Conservation (phyloP, 495 filamentous ascomycete genomes). For the Aspergillus egyptiacus region DNA sequence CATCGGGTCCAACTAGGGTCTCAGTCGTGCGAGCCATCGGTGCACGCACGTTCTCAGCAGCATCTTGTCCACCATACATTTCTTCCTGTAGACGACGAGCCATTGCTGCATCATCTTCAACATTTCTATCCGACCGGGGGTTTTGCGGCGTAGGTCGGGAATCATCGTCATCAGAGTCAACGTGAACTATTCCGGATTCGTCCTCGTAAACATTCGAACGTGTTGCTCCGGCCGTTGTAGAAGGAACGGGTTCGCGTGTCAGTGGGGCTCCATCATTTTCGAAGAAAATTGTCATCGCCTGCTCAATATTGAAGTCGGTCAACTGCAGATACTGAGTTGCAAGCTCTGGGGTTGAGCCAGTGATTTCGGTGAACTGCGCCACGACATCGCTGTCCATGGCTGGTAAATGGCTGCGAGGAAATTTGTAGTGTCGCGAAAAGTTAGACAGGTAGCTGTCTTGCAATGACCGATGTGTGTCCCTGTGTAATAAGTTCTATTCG, state of each 20-base stretch:
- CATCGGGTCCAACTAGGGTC: constrained; percentile 72
- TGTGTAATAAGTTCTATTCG: neutral
- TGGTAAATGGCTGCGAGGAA: constrained; percentile 15
- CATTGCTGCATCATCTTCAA: constrained; percentile 91
- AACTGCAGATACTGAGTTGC: constrained; percentile 77
- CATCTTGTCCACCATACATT: constrained; percentile 57
- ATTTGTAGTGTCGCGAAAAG: neutral
- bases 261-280: constrained; percentile 61
- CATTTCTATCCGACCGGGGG: constrained; percentile 19
- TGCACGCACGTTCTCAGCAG: constrained; percentile 69
- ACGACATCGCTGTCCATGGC: constrained; percentile 60
- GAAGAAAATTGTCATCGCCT: constrained; percentile 86
- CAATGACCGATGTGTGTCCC: neutral
- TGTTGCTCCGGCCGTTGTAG: constrained; percentile 21
- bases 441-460: neutral
- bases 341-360: constrained; percentile 53
- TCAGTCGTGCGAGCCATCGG: constrained; percentile 89
- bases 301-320: constrained; percentile 71
- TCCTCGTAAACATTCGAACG: constrained; percentile 38
- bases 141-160: constrained; percentile 18
- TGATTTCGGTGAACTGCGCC: constrained; percentile 56
- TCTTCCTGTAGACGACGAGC: constrained; percentile 88
- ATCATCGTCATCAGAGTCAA: constrained; percentile 58
- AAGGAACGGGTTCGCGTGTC: constrained; percentile 34
- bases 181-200: constrained; percentile 56